Conservation (phyloP, 495 filamentous ascomycete species). For the Bathelium albidoporum region DNA sequence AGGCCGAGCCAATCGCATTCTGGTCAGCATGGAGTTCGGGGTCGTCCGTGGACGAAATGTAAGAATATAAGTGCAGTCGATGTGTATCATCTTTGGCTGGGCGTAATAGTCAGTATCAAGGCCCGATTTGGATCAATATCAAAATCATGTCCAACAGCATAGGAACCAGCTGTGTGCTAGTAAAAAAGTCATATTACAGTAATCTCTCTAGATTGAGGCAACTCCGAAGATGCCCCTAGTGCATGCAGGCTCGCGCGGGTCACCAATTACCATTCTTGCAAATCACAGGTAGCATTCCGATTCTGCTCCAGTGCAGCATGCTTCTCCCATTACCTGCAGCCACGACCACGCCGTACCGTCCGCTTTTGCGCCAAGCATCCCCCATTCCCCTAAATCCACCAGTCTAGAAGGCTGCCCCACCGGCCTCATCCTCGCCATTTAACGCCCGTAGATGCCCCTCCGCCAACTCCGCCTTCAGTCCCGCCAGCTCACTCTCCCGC, state of each 20-base stretch:
- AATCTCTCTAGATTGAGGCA: not conserved
- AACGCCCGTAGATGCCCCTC: slow-evolving; percentile 49
- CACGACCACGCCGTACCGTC: not conserved
- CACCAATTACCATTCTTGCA: not conserved
- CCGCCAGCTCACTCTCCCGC: slow-evolving; percentile 48
- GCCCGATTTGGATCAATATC: no score
- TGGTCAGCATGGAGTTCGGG: not conserved
- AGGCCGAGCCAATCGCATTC: not conserved
- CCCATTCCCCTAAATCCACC: not conserved
- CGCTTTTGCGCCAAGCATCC: not conserved
- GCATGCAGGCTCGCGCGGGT: not conserved
- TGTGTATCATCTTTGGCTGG: not conserved
- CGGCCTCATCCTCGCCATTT: slow-evolving; percentile 42
- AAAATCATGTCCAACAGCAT: no score
- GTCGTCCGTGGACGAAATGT: not conserved
- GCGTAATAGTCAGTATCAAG: no score
- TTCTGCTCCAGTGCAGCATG: not conserved
- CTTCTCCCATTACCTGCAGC: not conserved
- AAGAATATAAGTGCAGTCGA: not conserved
- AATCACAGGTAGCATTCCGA: not conserved
- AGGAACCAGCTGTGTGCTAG: not conserved
- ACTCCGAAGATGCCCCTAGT: not conserved
- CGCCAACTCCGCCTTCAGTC: slow-evolving; percentile 50
- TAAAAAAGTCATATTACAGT: not conserved
- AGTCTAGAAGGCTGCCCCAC: slow-evolving; percentile 15